Base-by-base conservation (phyloP, 306 rosid species). In the Corylus americana region DNA sequence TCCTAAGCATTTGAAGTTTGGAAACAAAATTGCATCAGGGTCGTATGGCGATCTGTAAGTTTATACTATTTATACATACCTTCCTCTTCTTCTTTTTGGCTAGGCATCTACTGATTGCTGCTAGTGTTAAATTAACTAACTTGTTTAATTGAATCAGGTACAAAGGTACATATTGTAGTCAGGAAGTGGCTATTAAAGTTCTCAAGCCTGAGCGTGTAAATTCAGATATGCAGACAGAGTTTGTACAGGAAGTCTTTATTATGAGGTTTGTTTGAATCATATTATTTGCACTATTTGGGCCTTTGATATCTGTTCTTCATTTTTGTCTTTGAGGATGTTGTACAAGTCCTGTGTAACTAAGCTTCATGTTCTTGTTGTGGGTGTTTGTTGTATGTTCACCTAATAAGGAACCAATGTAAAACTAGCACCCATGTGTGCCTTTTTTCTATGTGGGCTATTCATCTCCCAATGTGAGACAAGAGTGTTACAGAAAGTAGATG, bases 41-140 rank as follows among this genome's bases (percentile, higher is more conserved):
- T 93, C 99, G 73, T 93, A 91, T 74, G 96, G 99, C 29, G 96
- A 91, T 87, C 83, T 96, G 99, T 96, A 89, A 91, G 99, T 93
- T 69, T 25, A 22, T 58, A 76, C 55, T 78, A 31, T 35, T 50
- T 54, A 25, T 81, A 14, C 42, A 22, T 12, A 8, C 35, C 17
- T 66, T 45, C 55, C 42, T 6, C 51, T 66, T 59, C 22, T n/a
- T 47, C 31, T 5, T 2, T 3, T 59, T 51, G 20, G 25, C 62
- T 74, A 44, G 58, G 48, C 78, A 75, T 81, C 55, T 45, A 10
- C 25, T 72, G 12, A 71, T 45, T 68, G 16, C 18, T 55, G 4
- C 50, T 73, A 71, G 8, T 70, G 53, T 78, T 73, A 69, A 57
- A 63, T 55, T 85, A 58, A 84, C 79, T 70, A 35, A 16, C 64